Evolutionary conservation across 225 moss, liverwort and hornwort species (phyloP), one percentile per base, ranked within the genome.

Genomic region (Polytrichum formosum): DNA sequence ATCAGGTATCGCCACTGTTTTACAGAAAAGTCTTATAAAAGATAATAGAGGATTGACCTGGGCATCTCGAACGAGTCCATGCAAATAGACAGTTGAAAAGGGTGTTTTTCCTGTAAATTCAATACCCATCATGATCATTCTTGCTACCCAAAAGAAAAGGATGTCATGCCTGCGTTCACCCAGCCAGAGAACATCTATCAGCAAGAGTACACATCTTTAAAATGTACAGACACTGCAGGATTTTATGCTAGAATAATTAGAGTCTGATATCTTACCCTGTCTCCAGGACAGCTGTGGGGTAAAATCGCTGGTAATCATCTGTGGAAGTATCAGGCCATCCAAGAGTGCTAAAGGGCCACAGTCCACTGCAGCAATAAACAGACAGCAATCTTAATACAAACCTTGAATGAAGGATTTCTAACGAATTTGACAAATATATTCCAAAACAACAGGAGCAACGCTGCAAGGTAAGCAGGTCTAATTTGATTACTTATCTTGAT

Each of bases 121-220:
- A 71, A 95, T 84, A 30, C 95, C 95, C 86, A 92, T 75, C 95
- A 95, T 95, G 68, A 95, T 90, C 95, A 95, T 95, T 73, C 95
- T 89, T 68, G 95, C 90, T 31, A 95, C 91, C 95, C 92, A 95
- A 66, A 95, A 95, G 80, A 95, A 92, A 58, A 95, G 82, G 67
- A 95, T 95, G 74, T 92, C 92, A 76, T 95, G 95, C 74, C 92
- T 92, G 92, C 68, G 30, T 67, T 66, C 74, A 82, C 27, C 54
- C 62, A 46, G 13, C 54, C 18, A 69, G 66, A 7, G 8, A 61
- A 5, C 53, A 56, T 28, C 20, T 58, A n/a, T 58, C 20, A 58
- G n/a, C 6, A 60, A 58, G 46, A 46, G 16, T 13, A 46, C 46
- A 46, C 46, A 46, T 46, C 46, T 46, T 46, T 46, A 46, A 46